Percentiles rank a stretch among this genome's conserved stretches.
Conservation (phyloP, 2,329 filamentous ascomycete genomes). For the Cercospora zeina region DNA sequence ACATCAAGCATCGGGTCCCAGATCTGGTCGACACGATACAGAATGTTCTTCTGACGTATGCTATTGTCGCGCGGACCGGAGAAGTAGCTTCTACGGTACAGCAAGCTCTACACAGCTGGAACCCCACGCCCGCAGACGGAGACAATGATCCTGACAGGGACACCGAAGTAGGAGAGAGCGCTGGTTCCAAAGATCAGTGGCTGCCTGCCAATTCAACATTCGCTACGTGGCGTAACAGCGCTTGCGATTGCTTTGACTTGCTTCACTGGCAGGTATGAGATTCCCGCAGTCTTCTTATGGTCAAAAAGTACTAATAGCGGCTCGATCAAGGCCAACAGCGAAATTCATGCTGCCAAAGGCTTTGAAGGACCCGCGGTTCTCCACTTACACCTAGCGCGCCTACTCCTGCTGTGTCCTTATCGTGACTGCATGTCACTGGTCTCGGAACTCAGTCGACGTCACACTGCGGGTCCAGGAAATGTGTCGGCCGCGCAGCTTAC, state of each 20-base stretch:
- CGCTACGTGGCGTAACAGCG: slow-evolving; percentile 25
- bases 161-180: background rate
- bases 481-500: slow-evolving; percentile 17
- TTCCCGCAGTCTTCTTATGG: background rate
- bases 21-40: background rate
- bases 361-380: slow-evolving; percentile 21
- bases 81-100: slow-evolving; percentile 8
- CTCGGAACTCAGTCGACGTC: slow-evolving; percentile 9
- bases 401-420: slow-evolving; percentile 22
- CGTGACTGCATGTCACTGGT: slow-evolving; percentile 17
- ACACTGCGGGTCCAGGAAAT: background rate
- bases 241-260: slow-evolving; percentile 22
- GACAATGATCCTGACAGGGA: background rate
- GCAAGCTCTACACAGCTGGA: slow-evolving; percentile 13
- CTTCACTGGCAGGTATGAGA: slow-evolving; percentile 19
- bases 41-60: slow-evolving; percentile 13
- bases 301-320: background rate
- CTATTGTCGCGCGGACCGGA: slow-evolving; percentile 9
- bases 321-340: slow-evolving; percentile 15
- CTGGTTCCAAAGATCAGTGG: slow-evolving; percentile 4
- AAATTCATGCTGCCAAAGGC: slow-evolving; percentile 18
- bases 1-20: background rate
- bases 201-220: slow-evolving; percentile 16
- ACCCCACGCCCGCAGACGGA: slow-evolving; percentile 5
- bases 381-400: slow-evolving; percentile 22